These are phyloP conservation scores for Breynia disticha DNA, from an alignment of 441 rosid species.

Conservation along the genomic window DNA sequence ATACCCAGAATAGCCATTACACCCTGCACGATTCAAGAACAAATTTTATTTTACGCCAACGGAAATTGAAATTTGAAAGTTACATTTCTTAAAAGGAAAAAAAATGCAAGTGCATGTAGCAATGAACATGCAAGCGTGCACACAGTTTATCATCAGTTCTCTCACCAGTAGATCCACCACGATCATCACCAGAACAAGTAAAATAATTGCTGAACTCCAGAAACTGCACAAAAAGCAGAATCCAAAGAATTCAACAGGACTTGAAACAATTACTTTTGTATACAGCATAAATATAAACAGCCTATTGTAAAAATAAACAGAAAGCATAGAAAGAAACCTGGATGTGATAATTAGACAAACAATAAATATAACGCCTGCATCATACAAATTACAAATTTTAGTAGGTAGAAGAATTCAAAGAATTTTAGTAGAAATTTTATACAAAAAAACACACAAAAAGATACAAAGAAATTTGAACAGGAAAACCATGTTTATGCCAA, in stretches of 20 bases:
- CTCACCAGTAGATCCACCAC: constrained; percentile 82
- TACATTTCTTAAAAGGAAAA: constrained; percentile 4
- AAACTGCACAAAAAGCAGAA: constrained; percentile 38
- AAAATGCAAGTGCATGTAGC: constrained; percentile 9
- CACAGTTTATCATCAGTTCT: not conserved
- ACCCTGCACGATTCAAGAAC: constrained; percentile 41
- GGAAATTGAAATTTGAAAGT: constrained; percentile 21
- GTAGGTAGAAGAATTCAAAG: not conserved
- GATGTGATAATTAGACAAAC: constrained; percentile 85
- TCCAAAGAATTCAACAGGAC: constrained; percentile 6
- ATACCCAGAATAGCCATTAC: constrained; percentile 83
- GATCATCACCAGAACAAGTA: constrained; percentile 80
- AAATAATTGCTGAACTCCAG: constrained; percentile 86
- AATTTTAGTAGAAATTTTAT: too few species aligned
- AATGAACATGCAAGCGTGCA: constrained; percentile 3
- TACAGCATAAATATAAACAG: not conserved
- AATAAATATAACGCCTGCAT: constrained; percentile 74
- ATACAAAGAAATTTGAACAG: not conserved
- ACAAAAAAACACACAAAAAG: constrained; percentile 15
- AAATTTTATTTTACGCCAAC: not conserved
- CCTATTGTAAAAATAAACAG: not conserved
- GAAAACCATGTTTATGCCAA: too few species aligned
- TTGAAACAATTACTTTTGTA: not conserved
- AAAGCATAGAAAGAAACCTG: constrained; percentile 40
- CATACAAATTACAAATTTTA: not conserved